A percentile compares a stretch with the other conserved stretches of the same genome.
These are phyloP conservation scores for Herpotrichia juniperi DNA, from an alignment of 2,329 filamentous ascomycete genomes.

Conservation along the genomic window DNA sequence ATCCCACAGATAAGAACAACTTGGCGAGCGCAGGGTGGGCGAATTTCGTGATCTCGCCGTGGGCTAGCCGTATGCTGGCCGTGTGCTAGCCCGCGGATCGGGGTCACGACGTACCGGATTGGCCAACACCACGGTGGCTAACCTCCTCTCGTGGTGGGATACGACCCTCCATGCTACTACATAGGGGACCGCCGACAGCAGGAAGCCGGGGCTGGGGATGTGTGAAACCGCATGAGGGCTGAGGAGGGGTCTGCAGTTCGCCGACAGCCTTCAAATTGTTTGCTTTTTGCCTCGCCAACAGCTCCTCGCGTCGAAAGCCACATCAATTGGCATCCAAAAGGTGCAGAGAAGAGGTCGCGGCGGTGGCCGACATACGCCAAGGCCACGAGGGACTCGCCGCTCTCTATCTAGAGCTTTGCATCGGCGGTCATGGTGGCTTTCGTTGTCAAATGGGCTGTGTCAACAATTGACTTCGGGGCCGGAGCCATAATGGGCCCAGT, in stretches of 20 bases:
- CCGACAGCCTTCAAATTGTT: neutral
- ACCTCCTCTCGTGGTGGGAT: constrained; percentile 7
- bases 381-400: constrained; percentile 14
- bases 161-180: neutral
- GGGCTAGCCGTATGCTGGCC: too few relatives aligned
- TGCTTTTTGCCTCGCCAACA: constrained; percentile 1
- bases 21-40: constrained; percentile 3
- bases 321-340: constrained; percentile 1
- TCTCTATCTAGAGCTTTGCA: neutral
- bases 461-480: too few relatives aligned
- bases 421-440: constrained; percentile 2
- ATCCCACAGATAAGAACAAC: neutral
- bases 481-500: constrained; percentile 1
- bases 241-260: constrained; percentile 5
- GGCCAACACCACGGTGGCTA: neutral
- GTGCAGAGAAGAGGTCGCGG: constrained; percentile 5
- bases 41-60: constrained; percentile 22
- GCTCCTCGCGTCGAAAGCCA: neutral
- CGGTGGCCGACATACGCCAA: constrained; percentile 18
- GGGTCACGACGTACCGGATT: too few relatives aligned
- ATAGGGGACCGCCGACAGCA: constrained; percentile 11
- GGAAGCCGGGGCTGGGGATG: constrained; percentile 4
- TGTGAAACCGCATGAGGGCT: constrained; percentile 6
- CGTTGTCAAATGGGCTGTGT: constrained; percentile 30
- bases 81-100: too few relatives aligned